Conservation (phyloP, 495 filamentous ascomycete species). For the Aspergillus ostianus region DNA sequence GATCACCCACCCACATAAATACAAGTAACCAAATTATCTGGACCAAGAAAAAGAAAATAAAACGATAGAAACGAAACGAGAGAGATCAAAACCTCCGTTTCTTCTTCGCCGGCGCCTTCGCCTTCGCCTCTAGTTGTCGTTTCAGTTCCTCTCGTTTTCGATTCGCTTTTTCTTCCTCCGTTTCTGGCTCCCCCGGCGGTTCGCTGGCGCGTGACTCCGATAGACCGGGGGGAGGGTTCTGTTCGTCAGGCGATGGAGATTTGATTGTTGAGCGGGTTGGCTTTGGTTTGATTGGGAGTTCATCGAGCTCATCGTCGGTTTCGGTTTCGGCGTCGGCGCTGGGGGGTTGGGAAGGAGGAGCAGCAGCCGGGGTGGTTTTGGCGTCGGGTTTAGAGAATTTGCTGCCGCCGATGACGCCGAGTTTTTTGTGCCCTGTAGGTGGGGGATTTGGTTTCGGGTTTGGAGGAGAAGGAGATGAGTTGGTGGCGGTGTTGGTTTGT, state of each 20-base stretch:
- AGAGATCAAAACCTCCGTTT: slow-evolving; percentile 35
- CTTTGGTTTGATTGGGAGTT: neutral
- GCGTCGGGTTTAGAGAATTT: neutral
- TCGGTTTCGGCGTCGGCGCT: neutral
- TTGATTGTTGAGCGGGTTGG: neutral
- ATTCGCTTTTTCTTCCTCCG: slow-evolving; percentile 55
- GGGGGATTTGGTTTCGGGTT: slow-evolving; percentile 11
- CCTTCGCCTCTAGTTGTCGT: slow-evolving; percentile 61
- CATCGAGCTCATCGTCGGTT: slow-evolving; percentile 1
- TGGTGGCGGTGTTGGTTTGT: neutral
- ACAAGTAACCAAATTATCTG: too few relatives aligned
- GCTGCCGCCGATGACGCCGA: neutral
- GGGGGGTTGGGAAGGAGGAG: neutral
- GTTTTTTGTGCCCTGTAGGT: neutral
- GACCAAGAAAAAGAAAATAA: neutral
- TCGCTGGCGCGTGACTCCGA: neutral
- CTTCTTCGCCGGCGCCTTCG: slow-evolving; percentile 62
- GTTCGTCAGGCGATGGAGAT: slow-evolving; percentile 19
- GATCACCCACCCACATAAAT: too few relatives aligned
- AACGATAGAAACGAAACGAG: slow-evolving; percentile 10
- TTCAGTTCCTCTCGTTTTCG: slow-evolving; percentile 64
- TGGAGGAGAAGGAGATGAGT: slow-evolving; percentile 1
- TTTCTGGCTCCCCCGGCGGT: slow-evolving; percentile 31
- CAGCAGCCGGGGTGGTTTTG: neutral
- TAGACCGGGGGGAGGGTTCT: neutral